phyloP scores from a whole-genome alignment of 2,329 filamentous ascomycete genomes.

The Torrubiella hemipterigena region DNA sequence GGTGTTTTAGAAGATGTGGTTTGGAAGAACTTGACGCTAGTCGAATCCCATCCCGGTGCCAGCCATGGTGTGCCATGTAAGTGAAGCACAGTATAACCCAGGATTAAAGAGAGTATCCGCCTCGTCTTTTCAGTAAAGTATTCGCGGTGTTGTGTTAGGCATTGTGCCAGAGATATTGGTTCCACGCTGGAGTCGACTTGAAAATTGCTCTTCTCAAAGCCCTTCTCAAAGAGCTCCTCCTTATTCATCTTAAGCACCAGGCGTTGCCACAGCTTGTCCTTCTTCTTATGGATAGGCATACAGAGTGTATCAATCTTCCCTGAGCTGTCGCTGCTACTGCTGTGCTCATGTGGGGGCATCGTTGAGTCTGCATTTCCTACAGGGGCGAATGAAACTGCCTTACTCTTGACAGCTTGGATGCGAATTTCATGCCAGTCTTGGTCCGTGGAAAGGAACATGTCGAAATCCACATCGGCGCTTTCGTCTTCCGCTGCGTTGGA shows the following conservation, averaged over 20 bases:
- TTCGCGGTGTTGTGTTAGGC: neutral
- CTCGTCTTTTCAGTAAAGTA: slow-evolving; percentile 2
- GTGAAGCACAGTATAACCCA: slow-evolving; percentile 5
- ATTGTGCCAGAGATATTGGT: slow-evolving; percentile 1
- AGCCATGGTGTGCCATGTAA: slow-evolving; percentile 8
- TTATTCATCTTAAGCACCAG: slow-evolving; percentile 1
- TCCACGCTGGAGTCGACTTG: neutral
- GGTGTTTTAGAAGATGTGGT: slow-evolving; percentile 4
- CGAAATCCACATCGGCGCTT: neutral
- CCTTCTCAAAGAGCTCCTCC: slow-evolving; percentile 1
- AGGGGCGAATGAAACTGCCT: neutral
- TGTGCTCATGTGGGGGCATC: no score
- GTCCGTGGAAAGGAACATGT: slow-evolving; percentile 4
- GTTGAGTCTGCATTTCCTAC: no score
- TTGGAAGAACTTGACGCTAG: slow-evolving; percentile 7
- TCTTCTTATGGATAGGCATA: neutral
- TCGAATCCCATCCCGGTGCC: slow-evolving; percentile 2
- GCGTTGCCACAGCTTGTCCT: neutral
- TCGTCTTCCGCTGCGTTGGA: neutral
- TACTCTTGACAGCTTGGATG: neutral
- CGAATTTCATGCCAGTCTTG: slow-evolving; percentile 4
- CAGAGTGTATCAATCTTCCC: slow-evolving; percentile 2
- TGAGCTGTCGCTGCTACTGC: no score
- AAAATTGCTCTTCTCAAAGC: slow-evolving; percentile 1
- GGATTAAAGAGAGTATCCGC: slow-evolving; percentile 2